Percentiles rank a stretch among this genome's conserved stretches.
These are phyloP conservation scores for Phaeosphaeria sp. DNA, from an alignment of 2,329 filamentous ascomycete species.

Conservation along the genomic window DNA sequence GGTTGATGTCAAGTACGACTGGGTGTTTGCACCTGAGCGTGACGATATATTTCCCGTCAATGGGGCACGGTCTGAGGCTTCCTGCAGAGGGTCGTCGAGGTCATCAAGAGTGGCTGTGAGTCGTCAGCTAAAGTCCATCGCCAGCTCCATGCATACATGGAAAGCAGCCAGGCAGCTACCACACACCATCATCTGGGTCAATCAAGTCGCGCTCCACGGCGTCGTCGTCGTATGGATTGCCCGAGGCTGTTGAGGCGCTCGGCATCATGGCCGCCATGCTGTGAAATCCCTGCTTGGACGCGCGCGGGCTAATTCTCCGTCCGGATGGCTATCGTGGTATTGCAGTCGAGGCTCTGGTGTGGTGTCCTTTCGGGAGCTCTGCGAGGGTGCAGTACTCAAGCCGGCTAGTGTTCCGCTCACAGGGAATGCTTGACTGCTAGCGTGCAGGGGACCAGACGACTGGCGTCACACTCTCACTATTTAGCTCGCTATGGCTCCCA, in stretches of 20 bases:
- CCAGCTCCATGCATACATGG: slow-evolving; percentile 1
- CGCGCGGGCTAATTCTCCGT: slow-evolving; percentile 32
- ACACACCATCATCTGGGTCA: slow-evolving; percentile 59
- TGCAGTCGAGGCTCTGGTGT: slow-evolving; percentile 38
- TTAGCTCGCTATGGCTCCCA: slow-evolving; percentile 28
- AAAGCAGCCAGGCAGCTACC: slow-evolving; percentile 15
- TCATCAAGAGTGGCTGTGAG: slow-evolving; percentile 81
- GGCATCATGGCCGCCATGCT: slow-evolving; percentile 56
- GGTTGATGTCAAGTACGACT: slow-evolving; percentile 83
- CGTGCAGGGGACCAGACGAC: slow-evolving; percentile 19
- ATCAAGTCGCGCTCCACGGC: slow-evolving; percentile 59
- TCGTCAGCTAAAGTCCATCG: slow-evolving; percentile 12
- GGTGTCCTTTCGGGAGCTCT: slow-evolving; percentile 22
- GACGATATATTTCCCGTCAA: slow-evolving; percentile 81
- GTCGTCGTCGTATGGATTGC: slow-evolving; percentile 54
- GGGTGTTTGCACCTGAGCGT: slow-evolving; percentile 61
- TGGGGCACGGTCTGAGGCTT: slow-evolving; percentile 75
- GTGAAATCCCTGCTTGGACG: slow-evolving; percentile 26
- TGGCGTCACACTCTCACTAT: slow-evolving; percentile 35
- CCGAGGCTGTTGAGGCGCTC: slow-evolving; percentile 43
- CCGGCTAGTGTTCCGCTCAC: slow-evolving; percentile 31
- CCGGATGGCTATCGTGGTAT: slow-evolving; percentile 30
- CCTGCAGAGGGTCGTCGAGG: slow-evolving; percentile 82
- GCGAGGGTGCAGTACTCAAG: slow-evolving; percentile 26
- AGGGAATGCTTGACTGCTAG: slow-evolving; percentile 29